phyloP scores from a whole-genome alignment of 768 basidiomycete species.

The Phanerochaete carnosa region DNA sequence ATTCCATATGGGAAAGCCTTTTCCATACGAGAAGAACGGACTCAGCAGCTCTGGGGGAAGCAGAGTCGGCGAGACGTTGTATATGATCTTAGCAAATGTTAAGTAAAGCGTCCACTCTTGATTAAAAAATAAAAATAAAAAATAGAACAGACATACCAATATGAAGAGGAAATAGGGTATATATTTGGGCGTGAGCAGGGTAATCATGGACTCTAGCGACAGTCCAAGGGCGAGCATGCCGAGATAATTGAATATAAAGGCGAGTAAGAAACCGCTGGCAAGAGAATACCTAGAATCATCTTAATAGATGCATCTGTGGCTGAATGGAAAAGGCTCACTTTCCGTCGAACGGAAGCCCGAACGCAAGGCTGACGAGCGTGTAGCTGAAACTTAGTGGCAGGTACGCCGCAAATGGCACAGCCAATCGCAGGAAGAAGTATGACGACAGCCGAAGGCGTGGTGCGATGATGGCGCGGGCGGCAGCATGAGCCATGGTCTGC shows the following conservation, averaged over 20 bases:
- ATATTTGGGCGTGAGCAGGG: conserved; percentile 30
- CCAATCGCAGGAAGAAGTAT: conserved; percentile 33
- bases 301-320: not conserved
- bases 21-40: conserved; percentile 27
- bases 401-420: conserved; percentile 33
- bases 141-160: conserved; percentile 21
- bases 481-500: conserved; percentile 30
- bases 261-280: conserved; percentile 26
- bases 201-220: conserved; percentile 31
- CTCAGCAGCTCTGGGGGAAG: conserved; percentile 28
- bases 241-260: conserved; percentile 29
- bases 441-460: conserved; percentile 34
- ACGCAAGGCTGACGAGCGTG: conserved; percentile 41
- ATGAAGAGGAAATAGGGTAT: conserved; percentile 31
- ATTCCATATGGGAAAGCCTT: conserved; percentile 31
- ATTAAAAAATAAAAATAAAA: not conserved
- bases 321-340: conserved; percentile 21
- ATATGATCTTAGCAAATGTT: conserved; percentile 23
- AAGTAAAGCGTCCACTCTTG: not conserved
- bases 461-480: conserved; percentile 28
- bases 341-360: conserved; percentile 38
- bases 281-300: conserved; percentile 4
- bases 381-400: conserved; percentile 37
- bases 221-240: conserved; percentile 33
- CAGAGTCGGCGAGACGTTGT: conserved; percentile 27